A percentile compares a stretch with the other conserved stretches of the same genome.
phyloP scores from a whole-genome alignment of 345 rosid species.

The Corymbia maculata region DNA sequence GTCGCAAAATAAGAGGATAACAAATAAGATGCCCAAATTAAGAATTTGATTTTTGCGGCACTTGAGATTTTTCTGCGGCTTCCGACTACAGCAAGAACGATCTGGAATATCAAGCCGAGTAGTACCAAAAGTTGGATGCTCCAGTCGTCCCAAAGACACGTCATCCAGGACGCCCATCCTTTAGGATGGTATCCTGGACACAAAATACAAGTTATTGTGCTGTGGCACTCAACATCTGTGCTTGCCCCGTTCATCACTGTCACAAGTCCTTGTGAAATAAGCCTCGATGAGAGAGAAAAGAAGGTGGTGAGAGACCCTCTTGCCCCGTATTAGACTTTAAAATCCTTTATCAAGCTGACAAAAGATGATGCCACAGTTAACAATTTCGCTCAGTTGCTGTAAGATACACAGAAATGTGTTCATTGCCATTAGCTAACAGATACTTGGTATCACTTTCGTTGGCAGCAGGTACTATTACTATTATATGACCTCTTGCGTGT shows the following conservation, averaged over 20 bases:
- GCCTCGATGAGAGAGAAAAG: not conserved
- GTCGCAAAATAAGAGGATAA: not conserved
- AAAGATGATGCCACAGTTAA: not conserved
- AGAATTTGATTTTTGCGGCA: not conserved
- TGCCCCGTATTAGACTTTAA: not conserved
- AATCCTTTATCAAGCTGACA: not conserved
- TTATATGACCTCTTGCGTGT: not conserved
- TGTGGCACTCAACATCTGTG: not conserved
- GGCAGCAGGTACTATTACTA: not conserved
- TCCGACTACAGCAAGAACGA: not conserved
- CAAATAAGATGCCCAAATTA: slow-evolving; percentile 6
- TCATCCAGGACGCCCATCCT: not conserved
- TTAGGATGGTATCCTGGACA: not conserved
- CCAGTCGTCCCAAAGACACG: slow-evolving; percentile 3
- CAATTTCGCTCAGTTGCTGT: not conserved
- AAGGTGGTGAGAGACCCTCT: not conserved
- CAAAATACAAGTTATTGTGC: not conserved
- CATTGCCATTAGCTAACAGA: not conserved
- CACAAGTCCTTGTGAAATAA: not conserved
- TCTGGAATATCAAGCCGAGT: slow-evolving; percentile 1
- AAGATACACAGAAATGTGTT: not conserved
- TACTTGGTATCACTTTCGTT: not conserved
- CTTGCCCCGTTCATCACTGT: not conserved
- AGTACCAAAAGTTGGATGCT: slow-evolving; percentile 2
- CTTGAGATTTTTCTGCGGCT: not conserved